Base-by-base conservation (phyloP, 1,139 yeast species). In the Pneumocystis murina region DNA sequence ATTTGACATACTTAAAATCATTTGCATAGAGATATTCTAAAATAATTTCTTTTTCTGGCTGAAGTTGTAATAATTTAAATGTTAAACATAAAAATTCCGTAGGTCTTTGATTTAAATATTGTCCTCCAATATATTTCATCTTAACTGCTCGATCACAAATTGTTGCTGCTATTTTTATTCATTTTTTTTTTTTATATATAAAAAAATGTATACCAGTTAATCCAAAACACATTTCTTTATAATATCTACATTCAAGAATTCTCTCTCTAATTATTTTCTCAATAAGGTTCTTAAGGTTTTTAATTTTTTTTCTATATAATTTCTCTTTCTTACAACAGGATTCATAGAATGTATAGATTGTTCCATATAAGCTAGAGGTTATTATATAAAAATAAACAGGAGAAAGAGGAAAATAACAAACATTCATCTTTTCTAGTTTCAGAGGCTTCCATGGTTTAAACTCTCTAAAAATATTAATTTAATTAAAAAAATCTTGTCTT, bases 261-360 rank as follows among this genome's bases (percentile, higher is more conserved):
- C 87, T 75, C 68, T 86, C 89, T 63, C 90, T 76, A 38, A 84
- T 75, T 66, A 87, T 86, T 65, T 86, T 84, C 70, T 86, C 92
- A 5, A 86, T 75, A 58, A 84, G 73, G 16, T 64, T 59, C 66
- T 66, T 28, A 28, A 24, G 2, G 12, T 57, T 16, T 16, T 24
- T 40, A 33, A 28, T 28, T 10, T 40, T 16, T n/a, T n/a, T 40
- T 14, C 35, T 14, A 33, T 33, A 33, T 33, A 33, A 33, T 33
- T 41, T 7, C 12, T 14, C 14, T 40, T 24, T 6, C 30, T 60
- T 60, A 60, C 62, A 4, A 55, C 24, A 17, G 63, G 63, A 24
- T 58, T 59, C 63, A 62, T 62, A 33, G 57, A 48, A 36, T 62
- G 63, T 20, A 28, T 58, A 12, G 64, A 24, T 24, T 48, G 59